Evolutionary conservation across 2,329 filamentous ascomycete species (phyloP).

Genomic region (Alternaria hordeiaustralica): DNA sequence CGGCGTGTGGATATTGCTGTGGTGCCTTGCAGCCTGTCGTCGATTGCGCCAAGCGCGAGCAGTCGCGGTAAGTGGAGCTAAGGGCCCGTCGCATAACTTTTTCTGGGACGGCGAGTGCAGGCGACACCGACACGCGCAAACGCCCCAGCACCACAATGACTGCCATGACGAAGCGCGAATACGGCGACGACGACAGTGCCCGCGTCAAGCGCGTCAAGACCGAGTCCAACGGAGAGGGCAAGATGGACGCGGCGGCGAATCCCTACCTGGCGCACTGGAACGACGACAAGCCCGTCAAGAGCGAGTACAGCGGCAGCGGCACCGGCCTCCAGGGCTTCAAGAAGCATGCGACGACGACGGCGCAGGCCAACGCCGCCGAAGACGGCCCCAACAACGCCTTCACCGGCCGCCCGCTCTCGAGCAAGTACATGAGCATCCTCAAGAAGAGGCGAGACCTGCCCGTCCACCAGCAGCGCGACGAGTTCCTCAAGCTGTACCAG

Average conservation of each 20-base stretch:
- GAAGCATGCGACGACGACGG: conserved; percentile 80
- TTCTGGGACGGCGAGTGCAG: conserved; percentile 10
- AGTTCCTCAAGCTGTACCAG: conserved; percentile 94
- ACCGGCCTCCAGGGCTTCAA: conserved; percentile 66
- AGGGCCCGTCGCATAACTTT: conserved; percentile 28
- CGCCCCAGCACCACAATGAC: conserved; percentile 12
- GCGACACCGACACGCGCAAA: conserved; percentile 9
- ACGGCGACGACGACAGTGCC: conserved; percentile 55
- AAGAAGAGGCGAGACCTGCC: conserved; percentile 83
- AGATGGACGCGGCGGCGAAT: conserved; percentile 67
- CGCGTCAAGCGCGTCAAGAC: conserved; percentile 60
- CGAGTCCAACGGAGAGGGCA: conserved; percentile 39
- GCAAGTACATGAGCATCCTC: conserved; percentile 89
- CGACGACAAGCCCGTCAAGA: conserved; percentile 55
- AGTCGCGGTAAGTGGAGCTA: conserved; percentile 21
- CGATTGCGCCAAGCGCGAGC: conserved; percentile 15
- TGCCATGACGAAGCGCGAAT: conserved; percentile 63
- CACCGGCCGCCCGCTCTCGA: conserved; percentile 76
- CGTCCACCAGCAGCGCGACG: conserved; percentile 89
- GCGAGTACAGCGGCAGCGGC: conserved; percentile 43
- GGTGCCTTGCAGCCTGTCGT: conserved; percentile 17
- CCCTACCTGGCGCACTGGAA: conserved; percentile 93
- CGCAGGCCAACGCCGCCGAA: conserved; percentile 75
- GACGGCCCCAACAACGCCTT: conserved; percentile 85
- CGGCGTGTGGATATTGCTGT: conserved; percentile 10